These are phyloP conservation scores for Polytolypa hystricis DNA, from an alignment of 2,329 filamentous ascomycete species.

Conservation along the genomic window DNA sequence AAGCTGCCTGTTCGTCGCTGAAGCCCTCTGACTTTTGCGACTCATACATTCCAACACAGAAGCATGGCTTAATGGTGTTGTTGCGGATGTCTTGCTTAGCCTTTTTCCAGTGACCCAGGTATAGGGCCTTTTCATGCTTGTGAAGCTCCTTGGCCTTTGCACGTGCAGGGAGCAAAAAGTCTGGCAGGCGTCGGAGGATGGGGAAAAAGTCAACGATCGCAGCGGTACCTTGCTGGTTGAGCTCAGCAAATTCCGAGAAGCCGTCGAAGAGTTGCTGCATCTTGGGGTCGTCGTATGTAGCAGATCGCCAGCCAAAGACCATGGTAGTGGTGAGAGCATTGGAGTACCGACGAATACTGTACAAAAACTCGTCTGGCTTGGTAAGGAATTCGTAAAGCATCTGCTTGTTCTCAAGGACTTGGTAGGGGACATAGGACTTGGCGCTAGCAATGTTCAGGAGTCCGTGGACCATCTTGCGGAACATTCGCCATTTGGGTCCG, in stretches of 20 bases:
- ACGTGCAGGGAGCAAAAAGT: conserved; percentile 8
- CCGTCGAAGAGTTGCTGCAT: conserved; percentile 34
- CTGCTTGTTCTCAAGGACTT: conserved; percentile 45
- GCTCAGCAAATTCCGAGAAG: conserved; percentile 6
- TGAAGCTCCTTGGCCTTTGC: conserved; percentile 6
- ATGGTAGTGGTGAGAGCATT: conserved; percentile 41
- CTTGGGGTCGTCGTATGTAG: conserved; percentile 30
- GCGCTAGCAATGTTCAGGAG: conserved; percentile 39
- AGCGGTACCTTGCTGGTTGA: conserved; percentile 11
- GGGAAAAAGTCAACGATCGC: conserved; percentile 12
- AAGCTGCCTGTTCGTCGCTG: conserved; percentile 4
- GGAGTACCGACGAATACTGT: conserved; percentile 39
- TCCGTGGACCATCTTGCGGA: conserved; percentile 31
- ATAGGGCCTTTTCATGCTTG: conserved; percentile 6
- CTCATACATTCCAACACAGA: conserved; percentile 1
- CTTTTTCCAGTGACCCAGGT: conserved; percentile 1
- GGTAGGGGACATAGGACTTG: conserved; percentile 43
- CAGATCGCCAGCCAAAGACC: conserved; percentile 38
- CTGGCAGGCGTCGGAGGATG: conserved; percentile 10
- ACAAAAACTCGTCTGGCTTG: conserved; percentile 30
- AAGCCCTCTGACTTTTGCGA: conserved; percentile 5
- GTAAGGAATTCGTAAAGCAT: conserved; percentile 40
- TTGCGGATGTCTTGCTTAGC: conserved; percentile 12
- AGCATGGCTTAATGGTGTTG: conserved; percentile 3
- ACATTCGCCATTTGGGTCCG: conserved; percentile 18